These are phyloP conservation scores for Cyclocybe cylindracea DNA, from an alignment of 768 basidiomycete species.

Conservation along the genomic window DNA sequence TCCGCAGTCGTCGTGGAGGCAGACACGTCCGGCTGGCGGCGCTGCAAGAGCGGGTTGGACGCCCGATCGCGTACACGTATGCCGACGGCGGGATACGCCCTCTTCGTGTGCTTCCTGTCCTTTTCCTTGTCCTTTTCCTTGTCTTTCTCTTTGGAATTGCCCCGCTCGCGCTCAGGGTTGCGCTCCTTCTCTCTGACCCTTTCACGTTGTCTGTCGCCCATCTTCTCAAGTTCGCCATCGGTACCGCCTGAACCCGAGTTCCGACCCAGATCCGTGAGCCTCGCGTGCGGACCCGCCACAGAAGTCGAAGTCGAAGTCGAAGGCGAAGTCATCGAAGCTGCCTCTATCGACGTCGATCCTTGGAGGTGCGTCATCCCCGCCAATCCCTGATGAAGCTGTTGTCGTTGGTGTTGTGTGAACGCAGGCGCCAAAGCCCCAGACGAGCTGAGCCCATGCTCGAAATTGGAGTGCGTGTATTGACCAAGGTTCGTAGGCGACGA, in stretches of 20 bases:
- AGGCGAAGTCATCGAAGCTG: no score
- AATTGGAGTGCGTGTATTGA: neutral
- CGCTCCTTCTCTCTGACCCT: neutral
- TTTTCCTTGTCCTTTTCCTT: constrained; percentile 22
- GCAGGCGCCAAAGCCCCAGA: no score
- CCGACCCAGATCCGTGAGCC: no score
- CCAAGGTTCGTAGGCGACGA: constrained; percentile 3
- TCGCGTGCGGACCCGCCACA: no score
- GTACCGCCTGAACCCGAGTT: no score
- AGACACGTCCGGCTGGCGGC: neutral
- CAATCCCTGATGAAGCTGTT: neutral
- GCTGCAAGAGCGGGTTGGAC: constrained; percentile 2
- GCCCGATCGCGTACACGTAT: constrained; percentile 39
- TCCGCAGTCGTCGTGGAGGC: constrained; percentile 9
- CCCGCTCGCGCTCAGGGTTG: neutral
- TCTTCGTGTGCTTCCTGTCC: constrained; percentile 42
- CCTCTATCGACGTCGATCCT: no score
- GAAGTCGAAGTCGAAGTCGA: no score
- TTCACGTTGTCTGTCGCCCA: neutral
- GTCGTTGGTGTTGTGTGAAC: no score
- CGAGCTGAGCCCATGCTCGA: no score
- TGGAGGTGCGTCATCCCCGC: neutral
- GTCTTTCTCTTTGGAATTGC: neutral
- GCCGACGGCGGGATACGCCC: constrained; percentile 43
- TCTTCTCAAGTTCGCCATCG: no score